phyloP scores from a whole-genome alignment of 2,329 filamentous ascomycete species.

The Hymenoscyphus fraxineus region DNA sequence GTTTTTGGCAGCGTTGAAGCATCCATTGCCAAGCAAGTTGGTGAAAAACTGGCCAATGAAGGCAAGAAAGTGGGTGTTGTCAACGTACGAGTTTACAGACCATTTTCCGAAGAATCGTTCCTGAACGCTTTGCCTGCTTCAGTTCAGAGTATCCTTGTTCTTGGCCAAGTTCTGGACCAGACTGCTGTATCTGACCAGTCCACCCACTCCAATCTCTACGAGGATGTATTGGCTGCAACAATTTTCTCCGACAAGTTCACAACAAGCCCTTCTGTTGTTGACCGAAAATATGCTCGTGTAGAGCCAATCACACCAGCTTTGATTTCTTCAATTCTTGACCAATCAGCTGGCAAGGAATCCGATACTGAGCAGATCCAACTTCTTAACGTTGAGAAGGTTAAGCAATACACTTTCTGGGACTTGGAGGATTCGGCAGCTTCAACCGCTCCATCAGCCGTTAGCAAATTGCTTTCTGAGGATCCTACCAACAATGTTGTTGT shows the following conservation, averaged over 20 bases:
- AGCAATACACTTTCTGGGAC: conserved; percentile 95
- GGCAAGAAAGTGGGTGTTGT: conserved; percentile 81
- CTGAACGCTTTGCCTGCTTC: conserved; percentile 74
- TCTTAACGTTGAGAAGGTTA: conserved; percentile 57
- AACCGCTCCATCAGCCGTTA: conserved; percentile 59
- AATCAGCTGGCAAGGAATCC: conserved; percentile 44
- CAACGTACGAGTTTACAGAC: conserved; percentile 89
- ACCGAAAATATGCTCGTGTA: conserved; percentile 83
- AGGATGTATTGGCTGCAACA: conserved; percentile 83
- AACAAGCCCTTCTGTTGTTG: conserved; percentile 62
- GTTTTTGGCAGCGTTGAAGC: conserved; percentile 91
- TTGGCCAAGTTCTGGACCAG: conserved; percentile 81
- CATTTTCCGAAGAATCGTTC: conserved; percentile 94
- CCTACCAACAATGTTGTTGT: conserved; percentile 60
- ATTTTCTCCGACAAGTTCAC: conserved; percentile 70
- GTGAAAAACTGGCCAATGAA: conserved; percentile 65
- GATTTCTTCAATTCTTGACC: conserved; percentile 49
- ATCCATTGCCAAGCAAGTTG: conserved; percentile 78
- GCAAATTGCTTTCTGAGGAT: conserved; percentile 65
- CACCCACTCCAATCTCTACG: conserved; percentile 80
- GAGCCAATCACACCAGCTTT: conserved; percentile 53
- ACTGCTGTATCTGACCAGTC: conserved; percentile 69
- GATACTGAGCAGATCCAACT: conserved; percentile 29
- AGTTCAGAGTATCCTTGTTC: conserved; percentile 71
- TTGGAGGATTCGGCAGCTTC: conserved; percentile 68